A percentile compares a stretch with the other conserved stretches of the same genome.
phyloP scores from a whole-genome alignment of 768 basidiomycete genomes.

The Xerocomus potaroensis region DNA sequence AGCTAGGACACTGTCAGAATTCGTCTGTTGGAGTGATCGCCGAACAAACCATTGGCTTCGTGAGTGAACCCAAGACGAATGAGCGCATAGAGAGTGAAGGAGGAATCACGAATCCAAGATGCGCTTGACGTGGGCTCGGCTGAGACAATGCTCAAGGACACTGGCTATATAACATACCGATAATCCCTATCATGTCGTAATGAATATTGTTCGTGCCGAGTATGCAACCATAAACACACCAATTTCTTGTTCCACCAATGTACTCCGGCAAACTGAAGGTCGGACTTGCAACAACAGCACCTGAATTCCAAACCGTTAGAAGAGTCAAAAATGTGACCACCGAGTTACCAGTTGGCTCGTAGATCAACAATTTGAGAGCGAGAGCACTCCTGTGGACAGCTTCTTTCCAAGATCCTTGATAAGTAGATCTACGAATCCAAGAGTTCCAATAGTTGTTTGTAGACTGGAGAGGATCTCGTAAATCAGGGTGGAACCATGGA shows the following conservation, averaged over 20 bases:
- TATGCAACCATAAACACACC: constrained; percentile 41
- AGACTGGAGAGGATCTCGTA: constrained; percentile 35
- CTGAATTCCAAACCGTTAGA: constrained; percentile 30
- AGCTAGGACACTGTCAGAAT: constrained; percentile 36
- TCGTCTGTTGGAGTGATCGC: neutral
- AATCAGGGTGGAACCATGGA: neutral
- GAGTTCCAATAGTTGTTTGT: constrained; percentile 83
- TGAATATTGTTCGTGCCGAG: neutral
- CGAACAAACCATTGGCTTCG: constrained; percentile 74
- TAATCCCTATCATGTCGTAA: constrained; percentile 49
- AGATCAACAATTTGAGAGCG: constrained; percentile 91
- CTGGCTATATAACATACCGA: constrained; percentile 34
- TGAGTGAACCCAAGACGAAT: constrained; percentile 91
- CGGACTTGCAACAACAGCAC: constrained; percentile 91
- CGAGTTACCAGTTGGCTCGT: constrained; percentile 73
- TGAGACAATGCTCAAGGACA: neutral
- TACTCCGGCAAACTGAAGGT: constrained; percentile 93
- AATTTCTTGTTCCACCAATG: constrained; percentile 87
- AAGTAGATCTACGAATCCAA: constrained; percentile 88
- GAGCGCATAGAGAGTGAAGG: constrained; percentile 92
- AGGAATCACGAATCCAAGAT: constrained; percentile 93
- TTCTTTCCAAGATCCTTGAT: constrained; percentile 94
- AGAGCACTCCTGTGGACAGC: constrained; percentile 88
- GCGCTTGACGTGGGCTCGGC: constrained; percentile 39
- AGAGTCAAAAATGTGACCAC: neutral